phyloP scores from a whole-genome alignment of 495 filamentous ascomycete genomes.

The Beverwykella pulmonaria region DNA sequence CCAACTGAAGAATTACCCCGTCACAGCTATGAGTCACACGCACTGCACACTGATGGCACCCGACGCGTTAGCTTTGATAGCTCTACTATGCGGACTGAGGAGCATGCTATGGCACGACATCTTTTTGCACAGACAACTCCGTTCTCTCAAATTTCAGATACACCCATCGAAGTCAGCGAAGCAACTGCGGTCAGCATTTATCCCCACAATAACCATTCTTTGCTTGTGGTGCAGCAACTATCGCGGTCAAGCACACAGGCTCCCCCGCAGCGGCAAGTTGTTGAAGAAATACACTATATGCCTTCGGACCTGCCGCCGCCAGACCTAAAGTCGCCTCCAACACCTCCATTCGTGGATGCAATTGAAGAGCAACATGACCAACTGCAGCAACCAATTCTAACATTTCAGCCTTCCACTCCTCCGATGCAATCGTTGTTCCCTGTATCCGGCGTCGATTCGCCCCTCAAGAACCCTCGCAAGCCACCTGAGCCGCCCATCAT shows the following conservation, averaged over 20 bases:
- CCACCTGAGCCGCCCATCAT: constrained; percentile 70
- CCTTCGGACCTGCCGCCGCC: not conserved
- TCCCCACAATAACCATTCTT: constrained; percentile 82
- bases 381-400: constrained; percentile 24
- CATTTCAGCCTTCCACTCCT: constrained; percentile 39
- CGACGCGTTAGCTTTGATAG: constrained; percentile 33
- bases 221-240: constrained; percentile 72
- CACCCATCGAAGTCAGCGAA: constrained; percentile 67
- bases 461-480: constrained; percentile 71
- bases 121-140: constrained; percentile 58
- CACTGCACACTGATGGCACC: constrained; percentile 27
- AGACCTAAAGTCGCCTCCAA: not conserved
- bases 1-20: constrained; percentile 32
- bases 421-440: constrained; percentile 20
- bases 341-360: constrained; percentile 4
- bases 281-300: not conserved
- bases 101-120: constrained; percentile 58
- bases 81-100: constrained; percentile 44
- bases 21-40: constrained; percentile 25
- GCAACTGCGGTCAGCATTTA: constrained; percentile 81
- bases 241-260: constrained; percentile 38
- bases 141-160: constrained; percentile 61
- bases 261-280: not conserved
- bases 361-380: constrained; percentile 3
- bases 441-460: constrained; percentile 36